Evolutionary conservation across 768 basidiomycete genomes (phyloP).

Genomic region (Termitomyces sp.): DNA sequence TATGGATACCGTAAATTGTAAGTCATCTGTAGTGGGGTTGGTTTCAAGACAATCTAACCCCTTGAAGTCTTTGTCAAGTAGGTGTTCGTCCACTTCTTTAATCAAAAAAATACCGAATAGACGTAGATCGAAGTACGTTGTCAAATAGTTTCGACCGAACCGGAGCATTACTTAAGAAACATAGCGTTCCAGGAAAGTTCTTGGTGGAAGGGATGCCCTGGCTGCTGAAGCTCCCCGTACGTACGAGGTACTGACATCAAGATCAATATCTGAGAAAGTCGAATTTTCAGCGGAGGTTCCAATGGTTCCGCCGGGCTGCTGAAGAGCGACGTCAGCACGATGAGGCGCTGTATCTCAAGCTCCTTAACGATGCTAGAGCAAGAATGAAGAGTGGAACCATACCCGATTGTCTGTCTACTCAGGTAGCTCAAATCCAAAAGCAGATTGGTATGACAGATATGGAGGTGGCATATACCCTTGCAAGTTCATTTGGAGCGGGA

Average conservation of each 20-base stretch:
- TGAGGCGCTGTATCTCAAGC: slow-evolving; percentile 30
- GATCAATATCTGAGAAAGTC: too few species aligned
- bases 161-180: not conserved
- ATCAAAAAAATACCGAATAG: not conserved
- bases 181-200: slow-evolving; percentile 42
- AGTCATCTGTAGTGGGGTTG: slow-evolving; percentile 6
- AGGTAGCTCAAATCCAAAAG: slow-evolving; percentile 27
- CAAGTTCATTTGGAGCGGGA: slow-evolving; percentile 41
- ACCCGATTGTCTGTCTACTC: slow-evolving; percentile 33
- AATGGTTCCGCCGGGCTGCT: slow-evolving; percentile 39
- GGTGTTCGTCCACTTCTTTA: not conserved
- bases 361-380: slow-evolving; percentile 35
- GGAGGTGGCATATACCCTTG: slow-evolving; percentile 39
- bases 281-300: slow-evolving; percentile 23
- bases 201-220: slow-evolving; percentile 43
- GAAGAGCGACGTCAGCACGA: slow-evolving; percentile 31
- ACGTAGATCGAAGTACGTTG: not conserved
- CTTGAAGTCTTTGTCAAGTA: slow-evolving; percentile 2
- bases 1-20: slow-evolving; percentile 37
- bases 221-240: slow-evolving; percentile 37
- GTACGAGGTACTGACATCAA: not conserved
- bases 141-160: not conserved
- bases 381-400: slow-evolving; percentile 33
- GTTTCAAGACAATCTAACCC: not conserved
- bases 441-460: slow-evolving; percentile 34